These are phyloP conservation scores for Phialophora chinensis DNA, from an alignment of 2,329 filamentous ascomycete species.

Conservation along the genomic window DNA sequence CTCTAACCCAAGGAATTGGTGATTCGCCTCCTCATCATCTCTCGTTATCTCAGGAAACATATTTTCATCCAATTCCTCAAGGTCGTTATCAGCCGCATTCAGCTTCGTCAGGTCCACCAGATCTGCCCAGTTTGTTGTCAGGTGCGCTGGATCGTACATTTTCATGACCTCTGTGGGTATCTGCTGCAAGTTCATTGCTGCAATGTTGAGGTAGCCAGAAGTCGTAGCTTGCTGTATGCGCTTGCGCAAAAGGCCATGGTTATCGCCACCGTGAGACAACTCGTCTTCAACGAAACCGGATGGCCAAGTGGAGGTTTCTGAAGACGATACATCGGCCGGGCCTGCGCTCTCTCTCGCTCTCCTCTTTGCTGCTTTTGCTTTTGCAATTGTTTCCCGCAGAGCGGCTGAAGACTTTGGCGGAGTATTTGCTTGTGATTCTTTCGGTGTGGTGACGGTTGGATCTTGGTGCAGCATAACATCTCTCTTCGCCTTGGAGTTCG, in stretches of 20 bases:
- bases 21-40: conserved; percentile 72
- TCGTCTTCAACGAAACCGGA: conserved; percentile 53
- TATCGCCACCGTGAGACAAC: conserved; percentile 61
- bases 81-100: conserved; percentile 86
- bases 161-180: conserved; percentile 82
- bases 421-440: conserved; percentile 41
- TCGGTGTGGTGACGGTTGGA: neutral
- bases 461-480: neutral
- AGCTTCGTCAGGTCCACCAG: conserved; percentile 85
- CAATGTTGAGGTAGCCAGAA: conserved; percentile 85
- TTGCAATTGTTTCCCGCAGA: conserved; percentile 87
- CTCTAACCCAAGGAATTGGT: conserved; percentile 82
- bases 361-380: conserved; percentile 69
- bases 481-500: conserved; percentile 22
- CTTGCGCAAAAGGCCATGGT: conserved; percentile 72
- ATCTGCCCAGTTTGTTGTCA: conserved; percentile 80
- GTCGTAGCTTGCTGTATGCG: conserved; percentile 74
- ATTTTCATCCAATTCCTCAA: conserved; percentile 73
- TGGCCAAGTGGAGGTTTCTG: neutral
- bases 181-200: conserved; percentile 77
- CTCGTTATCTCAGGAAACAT: conserved; percentile 77
- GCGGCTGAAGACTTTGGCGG: conserved; percentile 75
- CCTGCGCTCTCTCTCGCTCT: conserved; percentile 29
- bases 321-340: neutral
- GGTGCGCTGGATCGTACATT: conserved; percentile 81